These are phyloP conservation scores for Aureococcus anophagefferens DNA, from an alignment of 108 stramenopile species.

Conservation along the genomic window DNA sequence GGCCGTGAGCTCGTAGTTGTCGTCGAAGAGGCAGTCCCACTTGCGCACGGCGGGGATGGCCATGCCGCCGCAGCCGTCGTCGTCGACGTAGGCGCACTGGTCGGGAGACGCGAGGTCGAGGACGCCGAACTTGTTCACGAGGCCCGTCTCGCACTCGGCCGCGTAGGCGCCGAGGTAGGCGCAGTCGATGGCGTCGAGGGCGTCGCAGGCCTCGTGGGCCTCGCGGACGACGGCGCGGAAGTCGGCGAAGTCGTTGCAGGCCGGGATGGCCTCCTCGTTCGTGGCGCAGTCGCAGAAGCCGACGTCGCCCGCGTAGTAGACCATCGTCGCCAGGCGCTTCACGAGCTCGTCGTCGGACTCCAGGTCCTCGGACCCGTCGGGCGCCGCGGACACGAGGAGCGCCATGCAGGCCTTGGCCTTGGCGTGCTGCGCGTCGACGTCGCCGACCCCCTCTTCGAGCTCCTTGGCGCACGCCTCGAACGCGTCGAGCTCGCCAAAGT, in stretches of 20 bases:
- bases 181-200: conserved; percentile 78
- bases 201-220: conserved; percentile 67
- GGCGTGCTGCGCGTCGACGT: conserved; percentile 50
- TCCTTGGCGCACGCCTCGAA: conserved; percentile 75
- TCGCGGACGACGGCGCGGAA: conserved; percentile 78
- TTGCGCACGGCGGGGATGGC: conserved; percentile 69
- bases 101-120: conserved; percentile 47
- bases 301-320: conserved; percentile 55
- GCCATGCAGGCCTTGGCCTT: conserved; percentile 71
- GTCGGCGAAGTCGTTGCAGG: conserved; percentile 58
- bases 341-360: conserved; percentile 52
- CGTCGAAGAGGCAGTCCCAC: conserved; percentile 47
- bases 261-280: conserved; percentile 46
- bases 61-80: conserved; percentile 59
- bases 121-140: conserved; percentile 43
- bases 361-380: conserved; percentile 31
- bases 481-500: conserved; percentile 51
- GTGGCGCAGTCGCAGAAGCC: conserved; percentile 65
- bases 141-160: conserved; percentile 54
- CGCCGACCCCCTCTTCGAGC: conserved; percentile 31
- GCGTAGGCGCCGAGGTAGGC: conserved; percentile 73
- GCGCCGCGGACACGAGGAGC: conserved; percentile 41
- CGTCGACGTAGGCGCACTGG: conserved; percentile 55
- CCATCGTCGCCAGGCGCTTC: conserved; percentile 46
- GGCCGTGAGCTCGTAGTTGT: background rate